Percentiles rank a stretch among this genome's conserved stretches.
Conservation (phyloP, 2,329 filamentous ascomycete genomes). For the Alternaria sp. region DNA sequence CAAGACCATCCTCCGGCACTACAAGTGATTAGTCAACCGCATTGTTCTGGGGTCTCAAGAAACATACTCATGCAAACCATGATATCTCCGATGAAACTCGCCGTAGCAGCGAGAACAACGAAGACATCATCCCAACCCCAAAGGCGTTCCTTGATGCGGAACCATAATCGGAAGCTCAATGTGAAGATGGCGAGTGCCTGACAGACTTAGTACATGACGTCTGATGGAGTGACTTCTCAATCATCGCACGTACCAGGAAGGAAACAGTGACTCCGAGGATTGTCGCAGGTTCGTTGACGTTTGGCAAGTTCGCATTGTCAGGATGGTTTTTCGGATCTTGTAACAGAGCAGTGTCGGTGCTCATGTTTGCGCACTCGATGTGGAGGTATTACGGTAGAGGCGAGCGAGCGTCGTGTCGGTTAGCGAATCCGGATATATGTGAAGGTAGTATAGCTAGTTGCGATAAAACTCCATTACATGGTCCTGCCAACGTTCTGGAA, state of each 20-base stretch:
- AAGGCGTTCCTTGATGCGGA: constrained; percentile 33
- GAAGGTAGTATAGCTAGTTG: constrained; percentile 1
- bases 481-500: not conserved
- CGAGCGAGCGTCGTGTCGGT: not conserved
- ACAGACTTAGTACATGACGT: constrained; percentile 2
- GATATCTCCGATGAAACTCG: constrained; percentile 32
- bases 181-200: constrained; percentile 36
- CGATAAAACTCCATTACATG: constrained; percentile 9
- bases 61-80: constrained; percentile 43
- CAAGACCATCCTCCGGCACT: constrained; percentile 44
- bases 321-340: constrained; percentile 24
- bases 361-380: constrained; percentile 5
- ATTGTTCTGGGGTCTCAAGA: not conserved
- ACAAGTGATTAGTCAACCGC: constrained; percentile 4
- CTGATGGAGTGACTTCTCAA: not conserved
- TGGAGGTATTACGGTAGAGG: not conserved
- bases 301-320: constrained; percentile 37
- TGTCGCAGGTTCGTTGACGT: constrained; percentile 38
- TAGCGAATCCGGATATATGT: not conserved
- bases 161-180: constrained; percentile 38
- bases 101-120: constrained; percentile 35
- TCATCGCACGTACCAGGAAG: constrained; percentile 35
- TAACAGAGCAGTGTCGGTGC: not conserved
- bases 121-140: constrained; percentile 48
- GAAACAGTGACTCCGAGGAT: constrained; percentile 34